Evolutionary conservation across 2,329 filamentous ascomycete genomes (phyloP), one percentile per base, ranked within the genome.

Genomic region (Microsporum canis): DNA sequence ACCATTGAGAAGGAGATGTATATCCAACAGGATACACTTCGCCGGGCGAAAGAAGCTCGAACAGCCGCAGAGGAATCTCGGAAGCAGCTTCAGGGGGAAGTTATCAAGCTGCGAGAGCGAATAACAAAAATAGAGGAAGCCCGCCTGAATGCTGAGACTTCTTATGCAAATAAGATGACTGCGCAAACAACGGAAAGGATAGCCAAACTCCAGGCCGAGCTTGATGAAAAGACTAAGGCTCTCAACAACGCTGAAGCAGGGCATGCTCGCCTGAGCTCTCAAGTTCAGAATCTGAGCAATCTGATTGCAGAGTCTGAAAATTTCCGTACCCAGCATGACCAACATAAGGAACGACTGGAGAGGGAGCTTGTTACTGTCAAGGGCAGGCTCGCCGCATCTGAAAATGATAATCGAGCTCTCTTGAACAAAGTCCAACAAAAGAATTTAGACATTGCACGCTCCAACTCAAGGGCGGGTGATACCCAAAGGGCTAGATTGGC

Each of bases 1-100:
- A 95, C 86, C 55, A 96, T 99, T 65, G 92, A 99, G 74, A 97
- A 96, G 73, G 92, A 97, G 74, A 86, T 99, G 72, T 97, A 97
- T 71, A 87, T 89, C 3, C 92, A 97, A 70, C 91, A 96, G 72
- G 92, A 99, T 70, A 88, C 89, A 8, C 82, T 96, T 53, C 85
- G 94, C 41, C 85, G 92, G 60, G 89, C 91, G 8, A 89, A 88
- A 66, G 91, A 96, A 72, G 87, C 89, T 55, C 84, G 89, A 36
- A 81, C 85, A 3, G 83, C 84, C 3, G 89, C 89, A 0, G 92
- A 99, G 71, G 84, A 87, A 65, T 90, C 95, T 69, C 88, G 91
- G 2, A 94, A 95, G 69, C 89, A 96, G 60, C 88, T 94, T 49
- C 89, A 95, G 62, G 81, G 84, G 39, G 92, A 97, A 70, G 85